Conservation (phyloP, 164 flowering plant genomes). For the Cinnamomum chago region DNA sequence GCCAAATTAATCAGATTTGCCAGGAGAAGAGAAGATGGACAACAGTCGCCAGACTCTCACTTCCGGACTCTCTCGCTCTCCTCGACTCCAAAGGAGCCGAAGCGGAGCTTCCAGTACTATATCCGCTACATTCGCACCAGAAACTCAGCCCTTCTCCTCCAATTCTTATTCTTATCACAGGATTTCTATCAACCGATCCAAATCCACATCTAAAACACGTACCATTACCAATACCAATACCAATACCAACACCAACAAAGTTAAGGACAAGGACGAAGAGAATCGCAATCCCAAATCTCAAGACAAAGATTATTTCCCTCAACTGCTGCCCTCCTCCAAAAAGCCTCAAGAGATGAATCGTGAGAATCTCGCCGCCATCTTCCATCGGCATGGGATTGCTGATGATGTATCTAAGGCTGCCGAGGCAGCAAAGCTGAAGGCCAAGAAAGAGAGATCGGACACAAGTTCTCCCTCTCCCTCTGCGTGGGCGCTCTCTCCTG, state of each 20-base stretch:
- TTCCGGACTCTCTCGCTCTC: conserved; percentile 16
- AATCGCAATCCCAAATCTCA: neutral
- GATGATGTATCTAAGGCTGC: neutral
- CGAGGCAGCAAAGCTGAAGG: neutral
- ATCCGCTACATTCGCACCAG: neutral
- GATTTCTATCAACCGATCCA: conserved; percentile 20
- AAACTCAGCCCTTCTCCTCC: conserved; percentile 6
- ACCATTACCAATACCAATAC: neutral
- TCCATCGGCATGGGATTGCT: conserved; percentile 6
- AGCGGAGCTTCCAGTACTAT: conserved; percentile 21
- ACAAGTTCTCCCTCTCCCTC: conserved; percentile 51
- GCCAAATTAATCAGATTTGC: no score
- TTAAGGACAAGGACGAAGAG: conserved; percentile 5
- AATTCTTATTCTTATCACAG: conserved; percentile 6
- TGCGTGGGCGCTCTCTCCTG: conserved; percentile 84
- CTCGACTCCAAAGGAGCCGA: conserved; percentile 27
- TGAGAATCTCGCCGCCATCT: conserved; percentile 7
- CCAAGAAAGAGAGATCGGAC: conserved; percentile 18
- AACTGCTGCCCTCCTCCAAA: neutral
- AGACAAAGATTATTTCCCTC: neutral
- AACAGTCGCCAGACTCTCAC: conserved; percentile 5
- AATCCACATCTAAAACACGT: conserved; percentile 27
- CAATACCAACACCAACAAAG: neutral
- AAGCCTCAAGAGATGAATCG: conserved; percentile 3
- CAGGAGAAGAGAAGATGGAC: neutral